Evolutionary conservation across 352 stramenopile species (phyloP), one percentile per base, ranked within the genome.

Genomic region (Pythium chondricola): DNA sequence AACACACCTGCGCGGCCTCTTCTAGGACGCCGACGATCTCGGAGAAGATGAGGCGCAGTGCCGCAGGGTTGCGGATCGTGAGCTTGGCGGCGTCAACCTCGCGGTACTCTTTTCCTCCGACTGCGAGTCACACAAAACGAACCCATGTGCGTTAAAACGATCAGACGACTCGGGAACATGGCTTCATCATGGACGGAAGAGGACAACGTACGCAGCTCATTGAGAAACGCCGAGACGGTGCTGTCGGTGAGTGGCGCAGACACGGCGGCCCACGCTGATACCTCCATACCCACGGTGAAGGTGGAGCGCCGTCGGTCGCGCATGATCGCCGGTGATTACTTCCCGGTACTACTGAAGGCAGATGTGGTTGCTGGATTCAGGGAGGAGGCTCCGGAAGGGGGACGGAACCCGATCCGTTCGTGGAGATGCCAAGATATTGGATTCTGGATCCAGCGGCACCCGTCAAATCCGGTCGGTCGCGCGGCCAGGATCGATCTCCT

Each of bases 41-140:
- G 9, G 65, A 67, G 53, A 89, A 92, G 18, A 92, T 62, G 31
- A 60, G 61, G 46, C 75, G 71, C n/a, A 88, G 63, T 14, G 65
- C 60, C 32, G 63, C 65, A 10, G 77, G 77, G n/a, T 82, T 73
- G 11, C 69, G 67, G 57, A 88, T 88, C 55, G 74, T 65, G 38
- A 85, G 56, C 24, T 79, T 74, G 24, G 67, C 69, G 20, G 76
- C 76, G 26, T 85, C 76, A 9, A 48, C 43, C 16, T 85, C 68
- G n/a, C 44, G 62, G 53, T 85, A 88, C 33, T 88, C 71, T 42
- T 71, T 78, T 0, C 74, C 76, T 17, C 76, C 73, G 48, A 85
- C 76, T 88, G 38, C 35, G 27, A 11, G 4, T 7, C 4, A 40
- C 18, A 36, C 7, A 38, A 36, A 31, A 50, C 39, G 39, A 6